These are phyloP conservation scores for Pseudevernia furfuracea DNA, from an alignment of 495 filamentous ascomycete genomes.

Conservation along the genomic window DNA sequence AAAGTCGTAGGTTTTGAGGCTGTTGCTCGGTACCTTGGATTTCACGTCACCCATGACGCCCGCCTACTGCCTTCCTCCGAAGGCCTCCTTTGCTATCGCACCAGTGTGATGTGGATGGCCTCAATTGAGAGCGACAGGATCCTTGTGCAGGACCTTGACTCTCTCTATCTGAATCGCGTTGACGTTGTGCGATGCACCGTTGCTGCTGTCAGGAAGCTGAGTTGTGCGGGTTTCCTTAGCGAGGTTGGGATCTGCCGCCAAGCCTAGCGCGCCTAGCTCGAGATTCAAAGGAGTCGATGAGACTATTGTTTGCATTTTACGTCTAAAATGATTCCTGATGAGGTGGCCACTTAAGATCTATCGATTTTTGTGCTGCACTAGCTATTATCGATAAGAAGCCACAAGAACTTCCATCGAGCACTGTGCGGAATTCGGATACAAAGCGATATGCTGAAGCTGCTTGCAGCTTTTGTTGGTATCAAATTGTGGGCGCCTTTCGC, in stretches of 20 bases:
- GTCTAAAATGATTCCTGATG: no score
- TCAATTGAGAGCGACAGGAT: constrained; percentile 24
- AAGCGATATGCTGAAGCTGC: constrained; percentile 10
- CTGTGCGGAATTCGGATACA: not conserved
- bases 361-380: not conserved
- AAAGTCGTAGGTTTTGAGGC: not conserved
- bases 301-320: not conserved
- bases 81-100: constrained; percentile 25
- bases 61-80: constrained; percentile 27
- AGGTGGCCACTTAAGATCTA: not conserved
- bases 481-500: constrained; percentile 15
- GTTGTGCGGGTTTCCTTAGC: constrained; percentile 21
- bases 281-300: not conserved
- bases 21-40: constrained; percentile 25
- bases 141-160: constrained; percentile 25
- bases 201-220: not conserved
- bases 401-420: not conserved
- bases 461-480: constrained; percentile 14
- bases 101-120: constrained; percentile 19
- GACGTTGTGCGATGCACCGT: constrained; percentile 1
- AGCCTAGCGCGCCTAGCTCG: constrained; percentile 1
- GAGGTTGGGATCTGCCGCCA: constrained; percentile 12
- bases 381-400: not conserved
- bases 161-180: constrained; percentile 12
- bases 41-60: constrained; percentile 31